A percentile compares a stretch with the other conserved stretches of the same genome.
Conservation (phyloP, 2,329 filamentous ascomycete genomes). For the Coleophoma eucalyptorum region DNA sequence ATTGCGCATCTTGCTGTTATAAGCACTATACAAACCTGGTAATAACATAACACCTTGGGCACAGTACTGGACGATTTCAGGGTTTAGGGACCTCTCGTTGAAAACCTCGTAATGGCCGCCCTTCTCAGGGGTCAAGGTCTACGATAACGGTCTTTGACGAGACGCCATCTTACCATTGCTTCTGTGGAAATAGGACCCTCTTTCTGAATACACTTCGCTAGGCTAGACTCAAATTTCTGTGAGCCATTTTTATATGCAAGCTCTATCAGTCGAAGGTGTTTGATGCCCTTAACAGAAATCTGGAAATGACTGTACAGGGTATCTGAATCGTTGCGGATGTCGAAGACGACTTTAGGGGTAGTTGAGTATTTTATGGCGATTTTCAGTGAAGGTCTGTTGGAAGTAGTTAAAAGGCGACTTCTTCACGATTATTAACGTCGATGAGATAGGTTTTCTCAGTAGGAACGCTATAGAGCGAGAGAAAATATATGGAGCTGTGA, state of each 20-base stretch:
- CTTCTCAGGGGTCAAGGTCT: slow-evolving; percentile 34
- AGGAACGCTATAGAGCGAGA: slow-evolving; percentile 30
- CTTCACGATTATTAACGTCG: slow-evolving; percentile 33
- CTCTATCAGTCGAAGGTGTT: slow-evolving; percentile 54
- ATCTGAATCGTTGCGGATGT: slow-evolving; percentile 53
- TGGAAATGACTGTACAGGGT: slow-evolving; percentile 42
- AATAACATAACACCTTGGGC: slow-evolving; percentile 40
- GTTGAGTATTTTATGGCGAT: slow-evolving; percentile 36
- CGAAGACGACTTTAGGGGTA: slow-evolving; percentile 49
- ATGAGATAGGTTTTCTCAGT: slow-evolving; percentile 31
- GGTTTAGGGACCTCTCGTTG: slow-evolving; percentile 37
- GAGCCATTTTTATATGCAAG: slow-evolving; percentile 27
- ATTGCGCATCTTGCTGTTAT: slow-evolving; percentile 16
- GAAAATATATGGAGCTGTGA: slow-evolving; percentile 34
- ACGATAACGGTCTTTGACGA: slow-evolving; percentile 31
- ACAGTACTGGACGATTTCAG: slow-evolving; percentile 40
- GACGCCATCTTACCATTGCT: slow-evolving; percentile 26
- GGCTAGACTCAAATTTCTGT: slow-evolving; percentile 24
- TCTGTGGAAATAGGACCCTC: slow-evolving; percentile 13
- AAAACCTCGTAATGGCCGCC: slow-evolving; percentile 46
- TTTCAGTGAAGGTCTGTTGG: slow-evolving; percentile 28
- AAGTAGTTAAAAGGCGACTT: slow-evolving; percentile 29
- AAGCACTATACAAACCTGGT: slow-evolving; percentile 31
- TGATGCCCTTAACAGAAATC: slow-evolving; percentile 37
- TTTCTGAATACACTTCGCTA: slow-evolving; percentile 34